Evolutionary conservation across 2,329 filamentous ascomycete species (phyloP).

Genomic region (Chrysosporium queenslandicum): DNA sequence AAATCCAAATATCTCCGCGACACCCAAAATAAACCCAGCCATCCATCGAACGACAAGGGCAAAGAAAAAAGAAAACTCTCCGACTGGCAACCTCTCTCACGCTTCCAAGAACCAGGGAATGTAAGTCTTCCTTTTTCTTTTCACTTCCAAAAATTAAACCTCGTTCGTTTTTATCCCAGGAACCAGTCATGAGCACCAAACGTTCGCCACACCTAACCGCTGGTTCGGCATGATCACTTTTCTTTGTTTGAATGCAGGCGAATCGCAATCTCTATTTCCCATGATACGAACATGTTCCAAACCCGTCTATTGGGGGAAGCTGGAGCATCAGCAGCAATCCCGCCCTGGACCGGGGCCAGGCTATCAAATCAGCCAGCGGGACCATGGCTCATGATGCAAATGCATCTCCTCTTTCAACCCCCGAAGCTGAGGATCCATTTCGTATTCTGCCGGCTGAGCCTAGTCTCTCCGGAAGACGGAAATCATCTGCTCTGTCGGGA

Average conservation of each 20-base stretch:
- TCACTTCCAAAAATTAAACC: neutral
- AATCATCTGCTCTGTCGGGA: neutral
- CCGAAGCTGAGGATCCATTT: neutral
- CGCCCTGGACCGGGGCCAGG: too few species aligned
- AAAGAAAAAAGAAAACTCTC: too few species aligned
- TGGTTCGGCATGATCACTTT: neutral
- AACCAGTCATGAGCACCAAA: neutral
- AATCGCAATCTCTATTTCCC: neutral
- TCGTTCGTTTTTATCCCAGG: neutral
- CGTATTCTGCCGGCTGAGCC: neutral
- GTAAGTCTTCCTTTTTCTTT: neutral
- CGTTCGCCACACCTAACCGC: constrained; percentile 7
- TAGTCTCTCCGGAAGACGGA: neutral
- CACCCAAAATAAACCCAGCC: neutral
- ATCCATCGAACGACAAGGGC: too few species aligned
- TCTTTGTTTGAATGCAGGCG: constrained; percentile 7
- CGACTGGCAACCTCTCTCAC: neutral
- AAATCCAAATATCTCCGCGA: too few species aligned
- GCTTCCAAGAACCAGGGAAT: constrained; percentile 2
- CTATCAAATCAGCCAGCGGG: too few species aligned
- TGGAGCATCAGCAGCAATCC: neutral
- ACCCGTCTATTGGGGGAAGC: neutral
- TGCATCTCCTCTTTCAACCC: neutral
- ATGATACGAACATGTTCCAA: neutral
- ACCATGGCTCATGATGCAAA: neutral